phyloP scores from a whole-genome alignment of 2,329 filamentous ascomycete species.

The Cladosporium oxysporum region DNA sequence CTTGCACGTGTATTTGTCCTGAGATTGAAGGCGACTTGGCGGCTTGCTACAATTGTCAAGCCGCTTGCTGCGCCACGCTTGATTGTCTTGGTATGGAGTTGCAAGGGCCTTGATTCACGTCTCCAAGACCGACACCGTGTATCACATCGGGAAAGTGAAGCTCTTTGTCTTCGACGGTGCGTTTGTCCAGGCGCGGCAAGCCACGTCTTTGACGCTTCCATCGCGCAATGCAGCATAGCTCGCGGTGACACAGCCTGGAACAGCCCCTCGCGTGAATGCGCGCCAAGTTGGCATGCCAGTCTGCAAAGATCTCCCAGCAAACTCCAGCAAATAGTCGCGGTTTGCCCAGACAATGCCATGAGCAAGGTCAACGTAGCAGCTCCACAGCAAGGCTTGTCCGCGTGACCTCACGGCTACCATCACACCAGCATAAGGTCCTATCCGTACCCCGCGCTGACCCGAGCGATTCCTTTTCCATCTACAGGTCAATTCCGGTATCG shows the following conservation, averaged over 20 bases:
- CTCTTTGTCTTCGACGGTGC: constrained; percentile 12
- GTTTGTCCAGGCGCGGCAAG: constrained; percentile 3
- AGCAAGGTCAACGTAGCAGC: constrained; percentile 13
- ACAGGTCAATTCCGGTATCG: constrained; percentile 14
- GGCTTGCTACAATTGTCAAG: constrained; percentile 14
- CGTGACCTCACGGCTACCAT: constrained; percentile 8
- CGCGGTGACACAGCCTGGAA: neutral
- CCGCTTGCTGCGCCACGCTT: constrained; percentile 15
- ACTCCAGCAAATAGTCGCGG: constrained; percentile 14
- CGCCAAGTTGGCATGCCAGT: constrained; percentile 20
- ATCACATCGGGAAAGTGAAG: constrained; percentile 2
- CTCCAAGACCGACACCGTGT: neutral
- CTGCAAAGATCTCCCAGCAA: neutral
- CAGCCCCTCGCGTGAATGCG: constrained; percentile 13
- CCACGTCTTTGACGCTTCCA: constrained; percentile 3
- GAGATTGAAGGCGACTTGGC: neutral
- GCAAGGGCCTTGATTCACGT: neutral
- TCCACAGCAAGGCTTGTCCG: constrained; percentile 17
- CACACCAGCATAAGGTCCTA: constrained; percentile 1
- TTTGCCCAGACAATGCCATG: constrained; percentile 18
- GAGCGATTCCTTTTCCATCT: neutral
- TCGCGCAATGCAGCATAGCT: neutral
- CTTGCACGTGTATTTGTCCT: neutral
- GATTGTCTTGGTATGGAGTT: constrained; percentile 8
- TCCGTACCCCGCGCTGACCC: constrained; percentile 10